phyloP scores from a whole-genome alignment of 805 yeast species.

The Cyberlindnera subsufficiens region DNA sequence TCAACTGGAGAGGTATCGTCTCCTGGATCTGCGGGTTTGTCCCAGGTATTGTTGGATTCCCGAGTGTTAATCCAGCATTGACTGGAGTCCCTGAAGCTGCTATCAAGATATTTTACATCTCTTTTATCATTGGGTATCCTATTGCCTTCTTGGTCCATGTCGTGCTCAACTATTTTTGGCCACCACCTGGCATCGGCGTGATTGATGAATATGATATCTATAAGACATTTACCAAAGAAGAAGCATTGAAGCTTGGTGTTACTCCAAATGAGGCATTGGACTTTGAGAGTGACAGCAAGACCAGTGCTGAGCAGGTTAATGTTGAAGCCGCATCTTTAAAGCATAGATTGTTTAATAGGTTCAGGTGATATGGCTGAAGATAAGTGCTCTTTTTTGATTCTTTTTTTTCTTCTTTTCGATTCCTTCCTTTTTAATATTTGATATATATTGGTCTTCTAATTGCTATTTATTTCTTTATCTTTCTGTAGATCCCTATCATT shows the following conservation, averaged over 20 bases:
- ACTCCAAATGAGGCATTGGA: conserved; percentile 18
- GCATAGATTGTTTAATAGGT: conserved; percentile 2
- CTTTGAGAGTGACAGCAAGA: background rate
- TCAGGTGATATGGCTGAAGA: background rate
- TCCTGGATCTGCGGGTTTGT: conserved; percentile 35
- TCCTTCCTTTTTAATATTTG: no score
- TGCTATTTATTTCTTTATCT: no score
- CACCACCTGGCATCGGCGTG: conserved; percentile 25
- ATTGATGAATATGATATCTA: conserved; percentile 29
- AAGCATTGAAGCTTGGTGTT: conserved; percentile 28
- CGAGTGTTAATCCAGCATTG: conserved; percentile 24
- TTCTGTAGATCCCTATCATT: no score
- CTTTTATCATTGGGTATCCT: conserved; percentile 23
- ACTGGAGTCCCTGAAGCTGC: conserved; percentile 21
- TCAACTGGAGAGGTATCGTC: conserved; percentile 35
- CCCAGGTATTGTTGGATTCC: conserved; percentile 38
- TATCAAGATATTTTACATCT: conserved; percentile 22
- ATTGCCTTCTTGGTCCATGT: conserved; percentile 20
- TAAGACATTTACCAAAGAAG: conserved; percentile 29
- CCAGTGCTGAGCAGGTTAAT: background rate
- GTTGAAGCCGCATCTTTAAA: conserved; percentile 5
- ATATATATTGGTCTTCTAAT: no score
- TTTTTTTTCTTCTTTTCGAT: no score
- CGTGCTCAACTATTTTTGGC: conserved; percentile 21
- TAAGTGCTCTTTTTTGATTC: no score